These are phyloP conservation scores for Rhodosporidiobolus odoratus DNA, from an alignment of 768 basidiomycete species.

Conservation along the genomic window DNA sequence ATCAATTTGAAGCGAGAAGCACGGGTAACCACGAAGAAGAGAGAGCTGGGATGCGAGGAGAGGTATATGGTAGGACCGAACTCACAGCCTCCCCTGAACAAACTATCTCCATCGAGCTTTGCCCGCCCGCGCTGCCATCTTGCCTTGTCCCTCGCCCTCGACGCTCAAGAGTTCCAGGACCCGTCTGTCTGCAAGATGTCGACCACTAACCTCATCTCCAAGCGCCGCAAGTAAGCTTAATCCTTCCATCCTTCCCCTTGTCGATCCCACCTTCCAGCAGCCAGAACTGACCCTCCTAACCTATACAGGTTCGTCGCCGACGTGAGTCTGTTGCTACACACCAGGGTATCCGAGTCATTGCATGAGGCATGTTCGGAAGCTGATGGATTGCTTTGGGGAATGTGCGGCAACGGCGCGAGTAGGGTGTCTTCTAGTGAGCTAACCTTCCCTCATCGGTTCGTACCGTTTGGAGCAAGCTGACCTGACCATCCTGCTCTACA, in stretches of 20 bases:
- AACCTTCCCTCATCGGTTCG: not conserved
- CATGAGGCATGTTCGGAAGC: not conserved
- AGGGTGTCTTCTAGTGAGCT: slow-evolving; percentile 40
- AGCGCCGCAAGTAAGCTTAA: slow-evolving; percentile 42
- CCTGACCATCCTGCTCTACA: slow-evolving; percentile 43
- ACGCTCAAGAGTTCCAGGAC: slow-evolving; percentile 9
- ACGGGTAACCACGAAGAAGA: too few relatives aligned
- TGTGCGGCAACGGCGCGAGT: not conserved
- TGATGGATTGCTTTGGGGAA: not conserved
- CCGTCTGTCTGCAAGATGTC: slow-evolving; percentile 13
- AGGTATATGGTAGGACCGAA: too few relatives aligned
- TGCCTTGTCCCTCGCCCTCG: slow-evolving; percentile 16
- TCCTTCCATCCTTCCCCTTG: not conserved
- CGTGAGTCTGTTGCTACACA: slow-evolving; percentile 16
- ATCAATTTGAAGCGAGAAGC: too few relatives aligned
- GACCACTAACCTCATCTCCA: slow-evolving; percentile 39
- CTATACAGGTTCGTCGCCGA: slow-evolving; percentile 37
- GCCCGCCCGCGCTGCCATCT: not conserved
- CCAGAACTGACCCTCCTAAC: not conserved
- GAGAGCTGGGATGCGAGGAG: too few relatives aligned
- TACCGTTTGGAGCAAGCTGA: not conserved
- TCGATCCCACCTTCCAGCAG: not conserved
- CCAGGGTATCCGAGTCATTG: not conserved
- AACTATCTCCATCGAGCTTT: not conserved
- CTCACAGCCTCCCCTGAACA: too few relatives aligned